These are phyloP conservation scores for Penicillium malachiteum DNA, from an alignment of 495 filamentous ascomycete species.

Conservation along the genomic window DNA sequence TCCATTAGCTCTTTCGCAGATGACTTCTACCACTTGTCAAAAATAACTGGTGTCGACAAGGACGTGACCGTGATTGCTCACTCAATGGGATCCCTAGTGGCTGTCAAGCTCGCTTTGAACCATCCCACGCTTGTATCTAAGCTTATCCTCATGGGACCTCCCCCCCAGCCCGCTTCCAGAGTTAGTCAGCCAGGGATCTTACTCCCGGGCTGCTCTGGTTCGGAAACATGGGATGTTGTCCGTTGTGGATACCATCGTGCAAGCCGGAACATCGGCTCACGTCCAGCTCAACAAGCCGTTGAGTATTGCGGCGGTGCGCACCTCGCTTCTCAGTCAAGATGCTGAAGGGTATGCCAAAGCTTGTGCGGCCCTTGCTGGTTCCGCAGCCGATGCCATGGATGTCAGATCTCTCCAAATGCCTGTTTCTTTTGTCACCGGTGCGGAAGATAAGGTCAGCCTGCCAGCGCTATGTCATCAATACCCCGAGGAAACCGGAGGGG, in stretches of 20 bases:
- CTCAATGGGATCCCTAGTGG: constrained; percentile 47
- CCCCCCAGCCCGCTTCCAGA: constrained; percentile 39
- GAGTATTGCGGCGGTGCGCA: constrained; percentile 35
- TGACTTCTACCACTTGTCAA: constrained; percentile 40
- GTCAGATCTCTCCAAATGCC: constrained; percentile 22
- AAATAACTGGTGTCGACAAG: constrained; percentile 14
- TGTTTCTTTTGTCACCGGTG: constrained; percentile 39
- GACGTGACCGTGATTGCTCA: constrained; percentile 40
- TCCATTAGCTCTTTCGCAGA: constrained; percentile 39
- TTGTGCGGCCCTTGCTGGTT: constrained; percentile 47
- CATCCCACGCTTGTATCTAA: constrained; percentile 36
- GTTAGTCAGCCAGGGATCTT: constrained; percentile 20
- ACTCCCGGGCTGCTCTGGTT: constrained; percentile 37
- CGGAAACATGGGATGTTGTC: constrained; percentile 42
- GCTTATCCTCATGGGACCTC: constrained; percentile 45
- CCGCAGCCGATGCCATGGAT: constrained; percentile 24
- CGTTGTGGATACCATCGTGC: constrained; percentile 35
- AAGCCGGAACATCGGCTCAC: constrained; percentile 31
- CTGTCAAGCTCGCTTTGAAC: constrained; percentile 36
- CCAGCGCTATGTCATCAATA: constrained; percentile 14
- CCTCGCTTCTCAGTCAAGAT: constrained; percentile 43
- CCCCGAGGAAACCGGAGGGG: constrained; percentile 7
- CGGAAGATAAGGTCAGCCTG: constrained; percentile 39
- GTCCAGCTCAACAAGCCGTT: constrained; percentile 37
- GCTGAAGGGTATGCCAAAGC: constrained; percentile 57